These are phyloP conservation scores for Crithidia bombi DNA, from an alignment of 208 protist genomes.

Conservation along the genomic window DNA sequence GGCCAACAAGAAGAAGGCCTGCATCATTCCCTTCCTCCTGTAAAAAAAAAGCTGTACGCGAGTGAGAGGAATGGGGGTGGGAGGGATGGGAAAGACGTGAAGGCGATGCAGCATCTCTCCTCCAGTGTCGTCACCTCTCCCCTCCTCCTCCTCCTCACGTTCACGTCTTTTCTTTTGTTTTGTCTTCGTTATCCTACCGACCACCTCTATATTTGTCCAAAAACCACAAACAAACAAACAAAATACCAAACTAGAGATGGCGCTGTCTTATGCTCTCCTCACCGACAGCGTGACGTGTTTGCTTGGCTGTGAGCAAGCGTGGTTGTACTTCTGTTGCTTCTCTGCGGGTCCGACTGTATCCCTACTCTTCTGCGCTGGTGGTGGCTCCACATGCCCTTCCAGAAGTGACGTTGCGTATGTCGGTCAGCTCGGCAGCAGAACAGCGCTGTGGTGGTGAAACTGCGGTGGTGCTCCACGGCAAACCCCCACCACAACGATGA, in stretches of 20 bases:
- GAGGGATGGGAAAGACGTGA: neutral
- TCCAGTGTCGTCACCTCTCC: neutral
- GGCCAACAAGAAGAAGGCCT: slow-evolving; percentile 71
- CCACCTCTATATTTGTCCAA: slow-evolving; percentile 25
- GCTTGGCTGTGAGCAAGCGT: no score
- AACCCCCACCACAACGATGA: no score
- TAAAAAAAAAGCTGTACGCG: slow-evolving; percentile 34
- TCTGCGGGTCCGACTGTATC: no score
- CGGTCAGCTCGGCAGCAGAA: no score
- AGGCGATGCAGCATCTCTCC: neutral
- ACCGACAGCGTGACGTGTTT: no score
- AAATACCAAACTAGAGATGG: no score
- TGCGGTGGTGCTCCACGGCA: no score
- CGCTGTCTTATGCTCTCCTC: neutral
- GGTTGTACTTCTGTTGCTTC: no score
- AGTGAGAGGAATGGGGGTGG: neutral
- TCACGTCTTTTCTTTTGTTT: slow-evolving; percentile 24
- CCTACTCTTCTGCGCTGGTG: no score
- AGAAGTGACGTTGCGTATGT: no score
- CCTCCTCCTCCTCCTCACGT: slow-evolving; percentile 7
- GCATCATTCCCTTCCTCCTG: slow-evolving; percentile 87
- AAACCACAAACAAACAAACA: neutral
- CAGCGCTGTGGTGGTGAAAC: no score
- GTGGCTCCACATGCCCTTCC: no score
- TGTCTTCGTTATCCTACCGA: slow-evolving; percentile 9